Evolutionary conservation across 768 basidiomycete species (phyloP).

Genomic region (Trametes elegans): DNA sequence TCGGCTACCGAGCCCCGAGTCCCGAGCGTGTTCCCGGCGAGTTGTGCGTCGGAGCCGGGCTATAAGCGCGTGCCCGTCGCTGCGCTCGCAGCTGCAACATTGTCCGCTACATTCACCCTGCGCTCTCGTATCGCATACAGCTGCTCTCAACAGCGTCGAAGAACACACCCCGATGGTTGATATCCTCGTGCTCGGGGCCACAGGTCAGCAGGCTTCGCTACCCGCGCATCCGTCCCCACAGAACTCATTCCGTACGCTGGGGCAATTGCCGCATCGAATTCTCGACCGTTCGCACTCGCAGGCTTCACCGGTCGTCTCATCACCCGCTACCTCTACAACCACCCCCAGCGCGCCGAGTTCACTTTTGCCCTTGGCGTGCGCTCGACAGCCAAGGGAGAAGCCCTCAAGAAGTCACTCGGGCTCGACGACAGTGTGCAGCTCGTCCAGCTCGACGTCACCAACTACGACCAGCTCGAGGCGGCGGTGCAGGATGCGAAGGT

Average conservation of each 20-base stretch:
- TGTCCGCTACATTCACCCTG: background rate
- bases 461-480: slow-evolving; percentile 49
- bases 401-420: slow-evolving; percentile 45
- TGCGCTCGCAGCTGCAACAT: no score
- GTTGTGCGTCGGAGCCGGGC: no score
- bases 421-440: slow-evolving; percentile 42
- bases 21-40: no score
- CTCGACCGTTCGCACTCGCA: no score
- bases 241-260: background rate
- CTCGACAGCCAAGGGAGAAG: slow-evolving; percentile 58
- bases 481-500: slow-evolving; percentile 59
- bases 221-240: background rate
- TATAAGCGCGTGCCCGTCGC: no score
- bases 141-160: background rate
- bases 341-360: slow-evolving; percentile 60
- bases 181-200: slow-evolving; percentile 72
- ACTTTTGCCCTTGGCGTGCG: slow-evolving; percentile 70
- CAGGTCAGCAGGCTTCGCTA: slow-evolving; percentile 35
- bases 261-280: no score
- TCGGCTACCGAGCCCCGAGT: no score
- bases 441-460: slow-evolving; percentile 60
- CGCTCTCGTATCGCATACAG: background rate
- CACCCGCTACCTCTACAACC: slow-evolving; percentile 60
- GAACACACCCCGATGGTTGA: slow-evolving; percentile 38
- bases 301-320: slow-evolving; percentile 74